Base-by-base conservation (phyloP, 371 early-diverging fungal genomes). In the Phascolomyces articulosus region DNA sequence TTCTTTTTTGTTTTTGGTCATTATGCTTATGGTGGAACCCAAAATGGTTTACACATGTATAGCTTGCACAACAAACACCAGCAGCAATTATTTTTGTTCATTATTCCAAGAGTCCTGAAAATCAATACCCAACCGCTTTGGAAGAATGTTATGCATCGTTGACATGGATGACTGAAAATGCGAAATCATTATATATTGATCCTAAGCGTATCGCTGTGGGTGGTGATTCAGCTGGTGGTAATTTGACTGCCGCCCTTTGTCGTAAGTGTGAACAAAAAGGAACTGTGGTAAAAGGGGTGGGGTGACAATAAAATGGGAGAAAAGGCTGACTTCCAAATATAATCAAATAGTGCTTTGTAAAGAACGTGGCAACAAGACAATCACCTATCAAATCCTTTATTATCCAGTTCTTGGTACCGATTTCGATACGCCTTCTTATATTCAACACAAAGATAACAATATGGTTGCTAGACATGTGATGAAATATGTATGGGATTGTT, bases 211-310 rank as follows among this genome's bases (percentile, higher is more conserved):
- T 78, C 10, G 75, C 70, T n/a, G 67, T 75, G 9, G 58, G 60
- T 1, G 79, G 79, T 27, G 74, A 75, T 64, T 69, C 70, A 20
- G 73, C 74, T 8, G 79, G 79, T 24, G 79, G 79, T 2, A 75
- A 75, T 56, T 63, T 79, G 13, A 59, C 74, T 20, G 65, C 74
- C 2, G 68, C 67, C 2, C 47, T 75, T 3, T 28, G 71, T 44
- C 24, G 76, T 75, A 72, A 63, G 26, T 3, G 23, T 10, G 11
- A 0, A 20, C 10, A 18, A 23, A 40, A 9, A 44, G 9, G 8
- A n/a, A n/a, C n/a, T n/a, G n/a, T n/a, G n/a, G n/a, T n/a, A n/a
- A n/a, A n/a, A n/a, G n/a, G n/a, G n/a, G n/a, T n/a, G n/a, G n/a
- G n/a, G n/a, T n/a, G n/a, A n/a, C n/a, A n/a, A n/a, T n/a, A n/a